phyloP scores from a whole-genome alignment of 352 stramenopile genomes.

The Phytophthora palmivora region DNA sequence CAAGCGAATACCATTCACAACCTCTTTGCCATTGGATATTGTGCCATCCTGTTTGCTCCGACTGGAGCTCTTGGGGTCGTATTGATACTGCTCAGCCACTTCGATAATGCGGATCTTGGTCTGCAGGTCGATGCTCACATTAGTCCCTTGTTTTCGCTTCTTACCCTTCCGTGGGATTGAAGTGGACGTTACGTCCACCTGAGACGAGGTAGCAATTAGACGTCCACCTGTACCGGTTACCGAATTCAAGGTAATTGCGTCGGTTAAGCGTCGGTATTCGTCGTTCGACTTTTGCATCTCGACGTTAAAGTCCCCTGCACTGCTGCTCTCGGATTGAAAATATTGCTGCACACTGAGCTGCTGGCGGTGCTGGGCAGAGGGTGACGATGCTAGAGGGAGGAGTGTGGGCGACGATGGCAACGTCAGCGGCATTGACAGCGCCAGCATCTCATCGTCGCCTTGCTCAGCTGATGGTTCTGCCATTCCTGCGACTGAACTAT shows the following conservation, averaged over 20 bases:
- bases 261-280: constrained; percentile 52
- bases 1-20: constrained; percentile 78
- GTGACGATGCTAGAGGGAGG: constrained; percentile 49
- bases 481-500: too few relatives aligned
- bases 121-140: constrained; percentile 82
- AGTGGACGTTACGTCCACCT: constrained; percentile 10
- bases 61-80: constrained; percentile 66
- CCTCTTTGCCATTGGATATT: constrained; percentile 36
- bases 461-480: too few relatives aligned
- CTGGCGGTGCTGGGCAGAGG: constrained; percentile 33
- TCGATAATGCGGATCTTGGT: constrained; percentile 89
- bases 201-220: constrained; percentile 6
- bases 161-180: constrained; percentile 32
- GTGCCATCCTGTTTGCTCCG: constrained; percentile 45
- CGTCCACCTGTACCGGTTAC: constrained; percentile 15
- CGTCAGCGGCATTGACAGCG: constrained; percentile 47
- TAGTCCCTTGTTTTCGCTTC: constrained; percentile 68
- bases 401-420: constrained; percentile 56
- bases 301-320: constrained; percentile 41
- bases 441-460: constrained; percentile 47
- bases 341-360: constrained; percentile 49
- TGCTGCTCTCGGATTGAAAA: constrained; percentile 42
- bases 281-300: constrained; percentile 59
- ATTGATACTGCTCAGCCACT: constrained; percentile 83
- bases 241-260: constrained; percentile 39